phyloP scores from a whole-genome alignment of 169 alveolate species.

The Nephromyces sp. region DNA sequence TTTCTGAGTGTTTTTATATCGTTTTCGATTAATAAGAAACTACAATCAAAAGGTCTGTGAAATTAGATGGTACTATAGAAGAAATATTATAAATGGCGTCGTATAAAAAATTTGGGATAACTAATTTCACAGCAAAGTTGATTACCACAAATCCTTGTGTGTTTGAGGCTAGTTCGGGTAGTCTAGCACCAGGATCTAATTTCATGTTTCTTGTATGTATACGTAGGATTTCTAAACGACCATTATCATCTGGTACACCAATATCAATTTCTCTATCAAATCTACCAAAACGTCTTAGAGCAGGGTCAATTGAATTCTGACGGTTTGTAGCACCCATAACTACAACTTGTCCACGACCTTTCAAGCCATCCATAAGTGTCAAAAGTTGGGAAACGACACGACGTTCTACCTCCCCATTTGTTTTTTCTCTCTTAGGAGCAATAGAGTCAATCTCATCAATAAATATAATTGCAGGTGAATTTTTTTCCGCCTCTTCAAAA shows the following conservation, averaged over 20 bases:
- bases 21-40: too few relatives aligned
- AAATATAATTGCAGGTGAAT: conserved; percentile 98
- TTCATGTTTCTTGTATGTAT: conserved; percentile 99
- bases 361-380: conserved; percentile 98
- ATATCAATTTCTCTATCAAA: conserved; percentile 96
- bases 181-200: conserved; percentile 91
- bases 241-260: conserved; percentile 99
- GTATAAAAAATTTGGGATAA: too few relatives aligned
- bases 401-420: conserved; percentile 99
- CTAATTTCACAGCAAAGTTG: too few relatives aligned
- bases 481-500: conserved; percentile 97
- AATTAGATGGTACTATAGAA: not conserved
- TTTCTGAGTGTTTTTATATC: too few relatives aligned
- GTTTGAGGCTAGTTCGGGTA: conserved; percentile 93
- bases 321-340: conserved; percentile 93
- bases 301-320: conserved; percentile 97
- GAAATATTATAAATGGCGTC: not conserved
- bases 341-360: conserved; percentile 98
- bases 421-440: conserved; percentile 98
- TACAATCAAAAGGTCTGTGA: not conserved
- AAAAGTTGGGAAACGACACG: conserved; percentile 97
- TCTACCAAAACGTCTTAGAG: conserved; percentile 94
- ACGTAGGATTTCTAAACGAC: conserved; percentile 94
- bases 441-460: conserved; percentile 99
- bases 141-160: conserved; percentile 96